Percentiles rank a stretch among this genome's conserved stretches.
Conservation (phyloP, 441 rosid genomes). For the Pelargonium citronellum region DNA sequence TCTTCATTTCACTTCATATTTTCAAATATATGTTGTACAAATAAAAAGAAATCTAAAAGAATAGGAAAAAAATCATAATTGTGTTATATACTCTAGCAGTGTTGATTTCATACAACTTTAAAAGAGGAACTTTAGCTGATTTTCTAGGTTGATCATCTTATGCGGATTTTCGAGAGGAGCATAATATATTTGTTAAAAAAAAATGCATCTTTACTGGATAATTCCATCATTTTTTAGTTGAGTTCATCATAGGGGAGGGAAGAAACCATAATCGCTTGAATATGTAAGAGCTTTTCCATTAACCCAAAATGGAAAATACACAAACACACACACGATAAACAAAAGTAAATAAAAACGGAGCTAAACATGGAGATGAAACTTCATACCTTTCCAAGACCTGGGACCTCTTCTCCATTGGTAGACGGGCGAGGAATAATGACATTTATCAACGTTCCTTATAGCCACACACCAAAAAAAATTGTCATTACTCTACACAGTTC, state of each 20-base stretch:
- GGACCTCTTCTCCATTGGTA: slow-evolving; percentile 32
- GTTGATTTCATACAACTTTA: too few relatives aligned
- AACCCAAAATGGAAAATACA: background rate
- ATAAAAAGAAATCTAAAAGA: too few relatives aligned
- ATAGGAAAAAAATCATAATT: too few relatives aligned
- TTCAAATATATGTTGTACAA: background rate
- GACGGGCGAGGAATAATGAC: slow-evolving; percentile 46
- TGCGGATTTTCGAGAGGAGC: too few relatives aligned
- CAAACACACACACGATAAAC: background rate
- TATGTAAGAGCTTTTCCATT: background rate
- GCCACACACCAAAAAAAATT: background rate
- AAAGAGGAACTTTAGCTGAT: too few relatives aligned
- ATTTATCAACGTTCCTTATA: slow-evolving; percentile 38
- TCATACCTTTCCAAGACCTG: slow-evolving; percentile 48
- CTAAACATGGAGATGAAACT: background rate
- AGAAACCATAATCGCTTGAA: too few relatives aligned
- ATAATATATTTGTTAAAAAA: background rate
- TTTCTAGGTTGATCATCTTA: too few relatives aligned
- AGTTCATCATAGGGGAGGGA: too few relatives aligned
- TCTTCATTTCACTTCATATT: too few relatives aligned
- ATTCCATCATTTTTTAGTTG: too few relatives aligned
- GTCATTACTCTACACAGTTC: background rate
- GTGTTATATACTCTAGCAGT: too few relatives aligned
- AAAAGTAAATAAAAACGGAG: background rate
- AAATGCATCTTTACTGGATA: background rate